phyloP scores from a whole-genome alignment of 2,329 filamentous ascomycete genomes.

The Malbranchea cinnamomea region DNA sequence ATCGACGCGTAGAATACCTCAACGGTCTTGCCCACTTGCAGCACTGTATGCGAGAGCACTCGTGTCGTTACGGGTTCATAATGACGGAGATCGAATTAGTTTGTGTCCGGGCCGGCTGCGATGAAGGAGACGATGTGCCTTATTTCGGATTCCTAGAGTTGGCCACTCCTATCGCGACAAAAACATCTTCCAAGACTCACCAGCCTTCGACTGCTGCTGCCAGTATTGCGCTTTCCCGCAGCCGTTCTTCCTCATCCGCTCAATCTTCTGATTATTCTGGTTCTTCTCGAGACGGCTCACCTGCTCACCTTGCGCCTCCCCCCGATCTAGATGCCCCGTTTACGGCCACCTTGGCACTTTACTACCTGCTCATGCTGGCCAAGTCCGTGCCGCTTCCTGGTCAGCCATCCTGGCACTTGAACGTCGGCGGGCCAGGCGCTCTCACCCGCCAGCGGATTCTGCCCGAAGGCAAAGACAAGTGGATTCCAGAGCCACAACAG shows the following conservation, averaged over 20 bases:
- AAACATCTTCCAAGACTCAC: slow-evolving; percentile 21
- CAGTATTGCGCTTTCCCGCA: slow-evolving; percentile 6
- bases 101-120: slow-evolving; percentile 63
- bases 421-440: slow-evolving; percentile 44
- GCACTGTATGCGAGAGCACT: slow-evolving; percentile 82
- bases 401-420: slow-evolving; percentile 42
- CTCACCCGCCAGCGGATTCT: slow-evolving; percentile 41
- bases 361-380: slow-evolving; percentile 51
- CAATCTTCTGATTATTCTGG: slow-evolving; percentile 19
- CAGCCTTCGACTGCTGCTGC: slow-evolving; percentile 4
- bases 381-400: slow-evolving; percentile 44
- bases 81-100: slow-evolving; percentile 92
- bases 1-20: slow-evolving; percentile 79
- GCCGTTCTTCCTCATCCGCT: slow-evolving; percentile 14
- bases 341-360: slow-evolving; percentile 46
- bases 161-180: slow-evolving; percentile 40
- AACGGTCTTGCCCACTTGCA: slow-evolving; percentile 75
- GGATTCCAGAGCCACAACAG: slow-evolving; percentile 46
- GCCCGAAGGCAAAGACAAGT: slow-evolving; percentile 39
- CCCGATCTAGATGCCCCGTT: slow-evolving; percentile 23
- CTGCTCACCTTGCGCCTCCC: slow-evolving; percentile 9
- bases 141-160: slow-evolving; percentile 85
- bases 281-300: slow-evolving; percentile 15
- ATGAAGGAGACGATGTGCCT: slow-evolving; percentile 46
- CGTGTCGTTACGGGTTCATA: slow-evolving; percentile 88